These are phyloP conservation scores for Lolium rigidum DNA, from an alignment of 176 grass and related monocot species.

Conservation along the genomic window DNA sequence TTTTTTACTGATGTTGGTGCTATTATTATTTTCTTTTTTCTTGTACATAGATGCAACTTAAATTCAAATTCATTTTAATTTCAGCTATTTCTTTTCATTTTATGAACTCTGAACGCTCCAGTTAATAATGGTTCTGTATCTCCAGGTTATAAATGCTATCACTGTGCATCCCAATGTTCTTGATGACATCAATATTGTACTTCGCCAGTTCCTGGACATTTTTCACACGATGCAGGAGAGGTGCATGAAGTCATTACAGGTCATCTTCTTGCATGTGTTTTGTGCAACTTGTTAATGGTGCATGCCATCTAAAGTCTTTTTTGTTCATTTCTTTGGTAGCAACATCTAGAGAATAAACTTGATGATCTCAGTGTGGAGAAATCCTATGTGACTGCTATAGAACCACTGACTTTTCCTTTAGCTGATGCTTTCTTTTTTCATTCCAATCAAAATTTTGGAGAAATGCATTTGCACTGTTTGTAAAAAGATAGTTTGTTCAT, in stretches of 20 bases:
- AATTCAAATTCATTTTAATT: slow-evolving; percentile 20
- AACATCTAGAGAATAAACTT: slow-evolving; percentile 36
- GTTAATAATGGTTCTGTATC: slow-evolving; percentile 44
- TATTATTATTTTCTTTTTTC: not conserved
- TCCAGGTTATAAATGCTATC: slow-evolving; percentile 89
- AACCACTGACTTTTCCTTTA: slow-evolving; percentile 9
- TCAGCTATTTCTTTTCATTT: slow-evolving; percentile 37
- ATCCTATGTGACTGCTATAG: not conserved
- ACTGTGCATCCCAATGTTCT: slow-evolving; percentile 67
- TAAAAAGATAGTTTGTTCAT: slow-evolving; percentile 28
- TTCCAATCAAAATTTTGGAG: slow-evolving; percentile 13
- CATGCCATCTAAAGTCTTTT: not conserved
- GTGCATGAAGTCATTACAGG: slow-evolving; percentile 90
- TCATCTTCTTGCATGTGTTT: slow-evolving; percentile 37
- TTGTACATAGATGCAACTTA: slow-evolving; percentile 7
- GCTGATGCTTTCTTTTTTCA: not conserved
- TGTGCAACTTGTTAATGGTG: slow-evolving; percentile 11
- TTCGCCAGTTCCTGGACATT: slow-evolving; percentile 79
- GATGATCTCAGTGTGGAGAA: slow-evolving; percentile 37
- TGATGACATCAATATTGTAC: slow-evolving; percentile 55
- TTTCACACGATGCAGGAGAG: slow-evolving; percentile 88
- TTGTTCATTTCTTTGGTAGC: slow-evolving; percentile 4
- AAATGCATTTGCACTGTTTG: slow-evolving; percentile 9
- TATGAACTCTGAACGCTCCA: slow-evolving; percentile 11
- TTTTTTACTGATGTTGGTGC: slow-evolving; percentile 27